These are phyloP conservation scores for Taphrina pruni DNA, from an alignment of 1,139 yeast species.

Conservation along the genomic window DNA sequence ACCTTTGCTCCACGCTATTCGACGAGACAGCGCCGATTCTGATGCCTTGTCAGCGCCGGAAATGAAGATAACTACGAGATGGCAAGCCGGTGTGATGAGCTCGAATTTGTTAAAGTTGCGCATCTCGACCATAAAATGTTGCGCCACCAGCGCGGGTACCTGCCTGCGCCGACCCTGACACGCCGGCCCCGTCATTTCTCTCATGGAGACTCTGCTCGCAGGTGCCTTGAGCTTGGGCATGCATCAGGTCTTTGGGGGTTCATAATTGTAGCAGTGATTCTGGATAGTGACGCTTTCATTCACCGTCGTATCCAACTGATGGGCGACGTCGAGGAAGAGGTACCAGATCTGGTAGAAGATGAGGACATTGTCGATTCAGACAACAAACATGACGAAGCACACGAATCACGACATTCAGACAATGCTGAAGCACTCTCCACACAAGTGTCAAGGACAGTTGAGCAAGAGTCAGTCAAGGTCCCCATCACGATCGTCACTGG, in stretches of 20 bases:
- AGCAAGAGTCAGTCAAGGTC: conserved; percentile 57
- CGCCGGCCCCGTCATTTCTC: conserved; percentile 5
- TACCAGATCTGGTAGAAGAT: conserved; percentile 35
- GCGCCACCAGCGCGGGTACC: conserved; percentile 25
- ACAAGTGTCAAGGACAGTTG: not conserved
- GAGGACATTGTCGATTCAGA: conserved; percentile 3
- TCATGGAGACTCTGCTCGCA: no score
- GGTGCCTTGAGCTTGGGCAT: no score
- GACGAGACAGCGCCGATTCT: no score
- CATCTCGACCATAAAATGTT: conserved; percentile 14
- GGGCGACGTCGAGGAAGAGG: conserved; percentile 15
- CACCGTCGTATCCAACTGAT: not conserved
- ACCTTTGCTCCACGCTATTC: no score
- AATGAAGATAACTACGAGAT: no score
- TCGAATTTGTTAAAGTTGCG: no score
- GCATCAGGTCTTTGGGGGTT: no score
- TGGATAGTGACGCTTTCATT: no score
- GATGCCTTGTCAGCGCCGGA: no score
- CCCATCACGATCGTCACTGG: conserved; percentile 96
- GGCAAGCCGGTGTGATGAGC: no score
- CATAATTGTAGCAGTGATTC: no score
- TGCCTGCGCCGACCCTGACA: conserved; percentile 14
- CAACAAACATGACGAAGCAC: not conserved
- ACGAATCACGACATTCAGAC: not conserved
- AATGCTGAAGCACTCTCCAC: not conserved